Conservation (phyloP, 306 rosid genomes). For the Nissolia schottii region DNA sequence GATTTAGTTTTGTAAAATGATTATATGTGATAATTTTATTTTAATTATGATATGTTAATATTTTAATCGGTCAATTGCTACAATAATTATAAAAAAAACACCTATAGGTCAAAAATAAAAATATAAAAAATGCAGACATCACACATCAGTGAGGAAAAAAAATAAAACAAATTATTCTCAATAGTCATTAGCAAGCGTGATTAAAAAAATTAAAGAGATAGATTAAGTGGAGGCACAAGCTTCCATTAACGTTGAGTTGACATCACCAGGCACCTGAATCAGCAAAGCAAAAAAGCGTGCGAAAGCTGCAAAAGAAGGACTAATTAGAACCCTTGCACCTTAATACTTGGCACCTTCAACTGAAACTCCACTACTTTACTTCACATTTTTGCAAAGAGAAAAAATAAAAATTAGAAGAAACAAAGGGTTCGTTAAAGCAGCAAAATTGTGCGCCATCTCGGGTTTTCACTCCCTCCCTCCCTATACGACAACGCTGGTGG, state of each 20-base stretch:
- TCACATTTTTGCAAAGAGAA: neutral
- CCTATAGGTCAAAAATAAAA: too few relatives aligned
- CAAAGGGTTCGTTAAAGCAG: neutral
- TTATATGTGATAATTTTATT: too few relatives aligned
- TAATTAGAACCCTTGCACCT: neutral
- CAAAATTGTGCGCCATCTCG: neutral
- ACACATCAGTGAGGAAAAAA: neutral
- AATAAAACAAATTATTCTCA: neutral
- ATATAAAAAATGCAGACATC: neutral
- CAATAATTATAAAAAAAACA: too few relatives aligned
- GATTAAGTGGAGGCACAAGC: neutral
- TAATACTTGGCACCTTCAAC: neutral
- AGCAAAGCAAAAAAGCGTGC: neutral
- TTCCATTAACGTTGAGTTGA: neutral
- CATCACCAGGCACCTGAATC: neutral
- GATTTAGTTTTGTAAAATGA: too few relatives aligned
- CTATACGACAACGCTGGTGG: slow-evolving; percentile 17
- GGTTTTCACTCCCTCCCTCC: neutral
- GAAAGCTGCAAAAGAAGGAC: neutral
- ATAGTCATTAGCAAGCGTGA: neutral
- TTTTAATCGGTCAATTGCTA: too few relatives aligned
- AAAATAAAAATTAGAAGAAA: neutral
- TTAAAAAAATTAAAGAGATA: neutral
- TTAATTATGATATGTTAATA: too few relatives aligned
- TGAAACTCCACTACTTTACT: neutral